phyloP scores from a whole-genome alignment of 805 yeast genomes.

The Candida cerambycidarum region DNA sequence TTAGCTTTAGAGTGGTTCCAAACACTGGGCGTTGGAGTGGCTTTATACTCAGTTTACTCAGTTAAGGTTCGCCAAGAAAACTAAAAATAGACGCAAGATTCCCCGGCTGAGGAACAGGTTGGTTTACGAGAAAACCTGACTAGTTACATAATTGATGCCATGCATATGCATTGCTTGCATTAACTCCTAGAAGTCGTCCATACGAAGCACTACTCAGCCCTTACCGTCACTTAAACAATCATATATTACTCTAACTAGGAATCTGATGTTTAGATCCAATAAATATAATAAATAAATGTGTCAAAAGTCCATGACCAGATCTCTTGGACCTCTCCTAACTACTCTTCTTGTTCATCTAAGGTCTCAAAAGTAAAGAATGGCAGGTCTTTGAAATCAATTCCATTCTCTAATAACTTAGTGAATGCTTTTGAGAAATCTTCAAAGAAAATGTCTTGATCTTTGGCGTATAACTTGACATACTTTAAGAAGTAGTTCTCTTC shows the following conservation, averaged over 20 bases:
- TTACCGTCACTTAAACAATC: no score
- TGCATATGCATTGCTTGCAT: no score
- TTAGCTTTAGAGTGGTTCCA: background rate
- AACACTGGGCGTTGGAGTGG: background rate
- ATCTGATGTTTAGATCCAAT: no score
- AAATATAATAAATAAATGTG: no score
- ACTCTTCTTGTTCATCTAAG: slow-evolving; percentile 61
- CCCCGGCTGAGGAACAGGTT: no score
- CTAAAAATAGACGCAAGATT: background rate
- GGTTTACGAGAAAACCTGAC: no score
- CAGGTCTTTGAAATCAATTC: slow-evolving; percentile 44
- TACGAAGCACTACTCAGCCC: no score
- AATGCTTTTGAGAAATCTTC: slow-evolving; percentile 49
- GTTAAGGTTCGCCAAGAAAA: background rate
- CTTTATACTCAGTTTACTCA: background rate
- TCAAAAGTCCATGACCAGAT: no score
- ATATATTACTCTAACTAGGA: no score
- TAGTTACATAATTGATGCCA: no score
- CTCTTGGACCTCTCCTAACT: background rate
- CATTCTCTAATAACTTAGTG: slow-evolving; percentile 46
- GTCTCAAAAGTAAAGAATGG: slow-evolving; percentile 57
- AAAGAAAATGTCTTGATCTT: slow-evolving; percentile 49
- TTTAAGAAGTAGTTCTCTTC: slow-evolving; percentile 46
- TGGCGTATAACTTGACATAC: slow-evolving; percentile 49
- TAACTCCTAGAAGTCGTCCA: no score